Percentiles rank a stretch among this genome's conserved stretches.
These are phyloP conservation scores for Yamadazyma takamatsuzukensis DNA, from an alignment of 805 yeast species.

Conservation along the genomic window DNA sequence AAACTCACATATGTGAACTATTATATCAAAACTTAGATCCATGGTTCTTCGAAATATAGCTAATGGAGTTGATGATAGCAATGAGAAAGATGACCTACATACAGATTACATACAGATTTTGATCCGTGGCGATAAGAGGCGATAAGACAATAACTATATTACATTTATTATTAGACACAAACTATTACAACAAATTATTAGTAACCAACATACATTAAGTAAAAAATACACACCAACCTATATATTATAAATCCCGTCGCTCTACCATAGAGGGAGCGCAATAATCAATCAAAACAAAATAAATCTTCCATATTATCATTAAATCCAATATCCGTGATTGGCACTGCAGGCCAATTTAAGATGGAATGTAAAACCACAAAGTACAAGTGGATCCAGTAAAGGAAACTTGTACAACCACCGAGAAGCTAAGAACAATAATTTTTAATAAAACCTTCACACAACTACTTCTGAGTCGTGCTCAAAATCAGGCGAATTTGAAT, in stretches of 20 bases:
- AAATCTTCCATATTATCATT: conserved; percentile 6
- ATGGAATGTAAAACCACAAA: conserved; percentile 2
- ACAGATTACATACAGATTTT: too few species aligned
- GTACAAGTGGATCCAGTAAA: conserved; percentile 6
- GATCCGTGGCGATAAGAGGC: too few species aligned
- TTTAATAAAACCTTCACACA: conserved; percentile 7
- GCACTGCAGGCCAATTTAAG: conserved; percentile 15
- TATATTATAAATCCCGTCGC: conserved; percentile 6
- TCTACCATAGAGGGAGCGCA: conserved; percentile 11
- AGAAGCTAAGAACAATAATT: too few species aligned
- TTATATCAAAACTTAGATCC: too few species aligned
- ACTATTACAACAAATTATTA: too few species aligned
- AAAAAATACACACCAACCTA: background rate
- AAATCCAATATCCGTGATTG: conserved; percentile 11
- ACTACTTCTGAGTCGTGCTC: conserved; percentile 48
- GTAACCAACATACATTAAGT: too few species aligned
- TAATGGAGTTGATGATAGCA: too few species aligned
- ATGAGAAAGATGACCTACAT: too few species aligned
- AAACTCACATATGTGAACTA: conserved; percentile 11
- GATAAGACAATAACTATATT: too few species aligned
- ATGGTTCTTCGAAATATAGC: too few species aligned
- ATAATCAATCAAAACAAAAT: conserved; percentile 6
- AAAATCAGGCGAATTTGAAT: conserved; percentile 23
- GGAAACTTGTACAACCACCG: background rate
- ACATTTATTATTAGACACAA: too few species aligned